Evolutionary conservation across 805 yeast genomes (phyloP), one percentile per base, ranked within the genome.

Genomic region (Candida methanosorbosa): DNA sequence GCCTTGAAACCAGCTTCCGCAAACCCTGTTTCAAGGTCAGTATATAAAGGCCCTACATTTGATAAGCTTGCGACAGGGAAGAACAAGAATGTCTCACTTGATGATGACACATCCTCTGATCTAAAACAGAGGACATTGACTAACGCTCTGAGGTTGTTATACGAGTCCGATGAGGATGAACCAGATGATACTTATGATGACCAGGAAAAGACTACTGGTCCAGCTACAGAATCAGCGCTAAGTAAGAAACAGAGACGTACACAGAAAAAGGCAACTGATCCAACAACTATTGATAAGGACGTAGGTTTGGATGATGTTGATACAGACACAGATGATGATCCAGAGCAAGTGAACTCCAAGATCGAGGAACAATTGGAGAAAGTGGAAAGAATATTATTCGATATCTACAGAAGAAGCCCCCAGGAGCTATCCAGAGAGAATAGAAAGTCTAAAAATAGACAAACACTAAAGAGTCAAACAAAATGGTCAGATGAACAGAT

Each of bases 401-500:
- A 66, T 0, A 51, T 70, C 8, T 74, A 68, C 50, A 73, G 72
- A 42, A 57, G 66, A 14, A 72, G 78, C 25, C 70, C 71, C 1
- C 56, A 53, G 2, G 55, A 70, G 22, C 70, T 81, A 36, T 69
- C 59, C 8, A 66, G 73, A 38, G 39, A 58, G 0, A 50, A 63
- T 9, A 63, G 96, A 40, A 42, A 51, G 33, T 41, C 78, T 0
- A 57, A 62, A 29, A 56, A 50, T 9, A 64, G 95, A 34, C 57
- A 61, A 22, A 68, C 66, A 18, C 59, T 85, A 50, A 72, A 68
- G 42, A 44, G 53, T 5, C 63, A 64, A 26, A 70, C 79, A 0
- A 64, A 64, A 1, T 86, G 94, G 95, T 65, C 87, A 0, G 88
- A 87, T 55, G 95, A 86, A 49, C 95, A 85, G 52, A 75, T 90